Evolutionary conservation across 805 yeast genomes (phyloP).

Genomic region (Wickerhamomyces pijperi): DNA sequence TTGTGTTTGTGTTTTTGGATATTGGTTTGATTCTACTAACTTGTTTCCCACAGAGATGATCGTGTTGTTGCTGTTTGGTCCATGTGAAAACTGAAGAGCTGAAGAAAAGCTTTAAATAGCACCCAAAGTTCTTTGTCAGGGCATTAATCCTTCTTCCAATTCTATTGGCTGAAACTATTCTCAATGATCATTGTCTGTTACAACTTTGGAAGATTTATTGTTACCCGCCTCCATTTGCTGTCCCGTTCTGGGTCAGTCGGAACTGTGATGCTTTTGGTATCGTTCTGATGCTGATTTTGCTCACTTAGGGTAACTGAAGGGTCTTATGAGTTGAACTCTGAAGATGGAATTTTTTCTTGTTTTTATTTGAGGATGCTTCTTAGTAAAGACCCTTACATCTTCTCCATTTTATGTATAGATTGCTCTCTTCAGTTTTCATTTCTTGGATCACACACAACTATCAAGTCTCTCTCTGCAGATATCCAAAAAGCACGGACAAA

Average conservation of each 20-base stretch:
- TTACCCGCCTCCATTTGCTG: constrained; percentile 35
- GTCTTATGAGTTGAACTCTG: constrained; percentile 73
- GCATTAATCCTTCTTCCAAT: constrained; percentile 24
- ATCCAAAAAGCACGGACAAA: no score
- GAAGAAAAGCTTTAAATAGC: not conserved
- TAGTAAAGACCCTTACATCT: constrained; percentile 82
- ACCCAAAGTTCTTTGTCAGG: constrained; percentile 89
- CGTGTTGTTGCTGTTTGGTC: not conserved
- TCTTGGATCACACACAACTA: no score
- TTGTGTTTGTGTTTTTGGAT: not conserved
- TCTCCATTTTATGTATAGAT: constrained; percentile 13
- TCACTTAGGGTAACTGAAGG: constrained; percentile 17
- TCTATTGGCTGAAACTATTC: constrained; percentile 13
- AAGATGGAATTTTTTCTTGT: constrained; percentile 2
- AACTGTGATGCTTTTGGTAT: constrained; percentile 8
- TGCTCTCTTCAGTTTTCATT: constrained; percentile 1
- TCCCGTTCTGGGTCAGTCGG: constrained; percentile 37
- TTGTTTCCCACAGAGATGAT: not conserved
- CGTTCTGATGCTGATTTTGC: constrained; percentile 20
- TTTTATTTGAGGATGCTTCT: constrained; percentile 38
- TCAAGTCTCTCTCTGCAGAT: no score
- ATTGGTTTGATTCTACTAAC: not conserved
- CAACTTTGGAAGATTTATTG: constrained; percentile 87
- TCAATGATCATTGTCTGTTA: constrained; percentile 78
- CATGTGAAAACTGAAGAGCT: no score